These are phyloP conservation scores for Ormosia semicastrata DNA, from an alignment of 306 rosid species.

Conservation along the genomic window DNA sequence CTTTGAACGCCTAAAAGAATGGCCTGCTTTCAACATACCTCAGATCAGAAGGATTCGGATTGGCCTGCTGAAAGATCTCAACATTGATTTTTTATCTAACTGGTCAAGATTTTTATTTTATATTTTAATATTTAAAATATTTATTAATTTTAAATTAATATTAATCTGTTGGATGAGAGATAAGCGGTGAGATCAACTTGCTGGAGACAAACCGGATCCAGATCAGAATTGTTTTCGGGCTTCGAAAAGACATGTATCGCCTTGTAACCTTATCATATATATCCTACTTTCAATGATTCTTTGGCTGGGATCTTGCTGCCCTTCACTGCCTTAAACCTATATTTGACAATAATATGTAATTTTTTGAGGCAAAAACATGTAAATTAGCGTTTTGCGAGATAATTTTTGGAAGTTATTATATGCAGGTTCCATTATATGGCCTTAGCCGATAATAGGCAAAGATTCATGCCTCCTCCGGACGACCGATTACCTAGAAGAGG, in stretches of 20 bases:
- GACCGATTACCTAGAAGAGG: constrained; percentile 61
- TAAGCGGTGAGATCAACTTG: no score
- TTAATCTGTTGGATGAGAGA: no score
- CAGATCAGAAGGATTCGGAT: no score
- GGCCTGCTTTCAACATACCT: constrained; percentile 78
- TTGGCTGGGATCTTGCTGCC: neutral
- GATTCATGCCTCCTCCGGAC: constrained; percentile 74
- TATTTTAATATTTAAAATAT: no score
- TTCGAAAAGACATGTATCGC: constrained; percentile 69
- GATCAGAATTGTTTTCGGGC: constrained; percentile 70
- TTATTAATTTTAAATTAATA: no score
- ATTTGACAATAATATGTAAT: no score
- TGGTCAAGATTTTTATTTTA: no score
- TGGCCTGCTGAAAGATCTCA: no score
- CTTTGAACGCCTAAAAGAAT: constrained; percentile 63
- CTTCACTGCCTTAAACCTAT: neutral
- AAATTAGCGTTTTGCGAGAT: neutral
- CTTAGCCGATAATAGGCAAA: constrained; percentile 56
- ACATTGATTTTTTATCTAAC: no score
- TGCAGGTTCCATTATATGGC: constrained; percentile 77
- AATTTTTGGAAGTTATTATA: neutral
- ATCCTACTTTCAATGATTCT: neutral
- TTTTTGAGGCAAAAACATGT: no score
- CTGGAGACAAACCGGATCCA: no score
- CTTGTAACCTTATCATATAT: neutral